phyloP scores from a whole-genome alignment of 1,284 basidiomycete genomes.

The Leccinum variabile region DNA sequence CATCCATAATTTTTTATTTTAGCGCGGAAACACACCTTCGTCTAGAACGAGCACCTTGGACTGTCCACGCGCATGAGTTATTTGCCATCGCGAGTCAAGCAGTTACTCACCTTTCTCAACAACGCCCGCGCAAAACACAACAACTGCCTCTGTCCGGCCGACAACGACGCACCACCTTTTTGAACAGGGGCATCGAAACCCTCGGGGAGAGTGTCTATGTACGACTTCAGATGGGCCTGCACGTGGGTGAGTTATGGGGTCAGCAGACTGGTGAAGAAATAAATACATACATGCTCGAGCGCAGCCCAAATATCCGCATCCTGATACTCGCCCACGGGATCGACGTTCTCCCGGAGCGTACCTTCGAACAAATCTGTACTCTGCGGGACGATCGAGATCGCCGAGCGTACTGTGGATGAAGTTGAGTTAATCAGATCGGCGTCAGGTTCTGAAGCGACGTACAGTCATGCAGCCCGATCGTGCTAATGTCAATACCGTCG shows the following conservation, averaged over 20 bases:
- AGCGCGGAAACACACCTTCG: conserved; percentile 48
- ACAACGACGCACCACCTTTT: conserved; percentile 83
- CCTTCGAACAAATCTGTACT: conserved; percentile 83
- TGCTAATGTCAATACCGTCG: conserved; percentile 82
- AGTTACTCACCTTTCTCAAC: conserved; percentile 53
- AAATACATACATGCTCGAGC: conserved; percentile 60
- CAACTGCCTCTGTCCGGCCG: conserved; percentile 83
- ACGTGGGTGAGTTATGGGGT: neutral
- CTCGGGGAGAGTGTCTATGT: conserved; percentile 69
- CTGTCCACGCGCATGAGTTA: conserved; percentile 31
- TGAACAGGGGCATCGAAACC: conserved; percentile 75
- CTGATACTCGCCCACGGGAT: conserved; percentile 68
- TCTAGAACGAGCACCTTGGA: conserved; percentile 89
- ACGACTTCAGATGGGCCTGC: conserved; percentile 65
- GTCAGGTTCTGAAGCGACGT: conserved; percentile 29
- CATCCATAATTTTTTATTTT: neutral
- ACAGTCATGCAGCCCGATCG: conserved; percentile 82
- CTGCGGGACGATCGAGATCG: conserved; percentile 90
- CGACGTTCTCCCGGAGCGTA: conserved; percentile 82
- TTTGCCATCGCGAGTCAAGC: neutral
- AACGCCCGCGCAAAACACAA: conserved; percentile 82
- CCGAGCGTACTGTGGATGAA: conserved; percentile 54
- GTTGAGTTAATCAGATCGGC: neutral
- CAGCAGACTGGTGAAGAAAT: neutral
- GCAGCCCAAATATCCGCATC: conserved; percentile 86